These are phyloP conservation scores for Plasmodium ovale DNA, from an alignment of 169 alveolate species.

Conservation along the genomic window DNA sequence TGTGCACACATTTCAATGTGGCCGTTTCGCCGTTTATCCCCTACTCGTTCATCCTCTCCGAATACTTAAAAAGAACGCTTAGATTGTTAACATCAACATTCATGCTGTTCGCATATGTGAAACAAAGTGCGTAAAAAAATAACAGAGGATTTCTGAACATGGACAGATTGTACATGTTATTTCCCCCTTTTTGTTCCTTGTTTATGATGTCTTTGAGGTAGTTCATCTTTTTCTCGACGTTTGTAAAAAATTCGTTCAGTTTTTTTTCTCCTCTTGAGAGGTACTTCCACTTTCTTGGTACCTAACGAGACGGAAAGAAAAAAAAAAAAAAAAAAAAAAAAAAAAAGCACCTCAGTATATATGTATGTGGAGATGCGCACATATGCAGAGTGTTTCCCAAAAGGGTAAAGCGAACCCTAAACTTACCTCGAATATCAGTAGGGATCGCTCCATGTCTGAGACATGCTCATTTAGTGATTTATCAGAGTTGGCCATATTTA, in stretches of 20 bases:
- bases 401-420: not conserved
- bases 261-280: conserved; percentile 24
- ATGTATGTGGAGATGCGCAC: not conserved
- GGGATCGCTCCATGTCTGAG: not conserved
- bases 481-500: not conserved
- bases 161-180: conserved; percentile 29
- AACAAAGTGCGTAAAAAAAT: conserved; percentile 43
- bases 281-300: conserved; percentile 43
- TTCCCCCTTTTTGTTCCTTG: conserved; percentile 51
- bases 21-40: not conserved
- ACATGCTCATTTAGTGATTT: not conserved
- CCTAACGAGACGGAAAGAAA: conserved; percentile 6
- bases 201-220: conserved; percentile 26
- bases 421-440: conserved; percentile 19
- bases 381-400: not conserved
- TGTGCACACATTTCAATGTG: not conserved
- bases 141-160: conserved; percentile 48
- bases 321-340: not conserved
- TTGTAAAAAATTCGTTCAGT: conserved; percentile 11
- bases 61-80: conserved; percentile 18
- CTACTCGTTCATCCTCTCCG: conserved; percentile 35
- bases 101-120: conserved; percentile 54
- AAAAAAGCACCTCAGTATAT: too few species aligned
- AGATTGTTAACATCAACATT: conserved; percentile 3
- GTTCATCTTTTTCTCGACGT: conserved; percentile 9